Conservation (phyloP, 2,329 filamentous ascomycete genomes). For the Pezicula rhizophila region DNA sequence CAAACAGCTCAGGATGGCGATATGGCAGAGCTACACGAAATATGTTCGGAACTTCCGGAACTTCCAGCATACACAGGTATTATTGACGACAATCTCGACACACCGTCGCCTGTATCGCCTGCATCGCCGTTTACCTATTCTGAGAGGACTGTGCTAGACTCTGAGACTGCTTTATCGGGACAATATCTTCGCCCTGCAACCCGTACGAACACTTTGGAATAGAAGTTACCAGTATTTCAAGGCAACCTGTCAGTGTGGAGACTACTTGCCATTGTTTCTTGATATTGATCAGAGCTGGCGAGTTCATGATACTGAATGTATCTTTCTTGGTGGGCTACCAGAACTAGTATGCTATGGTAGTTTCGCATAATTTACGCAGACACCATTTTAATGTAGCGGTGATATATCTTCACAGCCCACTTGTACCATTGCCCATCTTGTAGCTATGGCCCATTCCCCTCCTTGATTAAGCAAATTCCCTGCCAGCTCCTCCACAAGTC, state of each 20-base stretch:
- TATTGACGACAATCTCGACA: background rate
- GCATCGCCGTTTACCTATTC: background rate
- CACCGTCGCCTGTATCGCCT: background rate
- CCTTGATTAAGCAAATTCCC: constrained; percentile 1
- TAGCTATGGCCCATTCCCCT: constrained; percentile 15
- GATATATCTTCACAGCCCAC: background rate
- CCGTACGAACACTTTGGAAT: background rate
- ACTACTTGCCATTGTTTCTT: background rate
- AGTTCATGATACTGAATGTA: background rate
- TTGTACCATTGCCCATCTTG: background rate
- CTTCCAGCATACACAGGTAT: background rate
- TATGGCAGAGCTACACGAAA: background rate
- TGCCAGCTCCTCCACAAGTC: constrained; percentile 2
- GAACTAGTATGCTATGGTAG: too few relatives aligned
- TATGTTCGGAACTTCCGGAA: background rate
- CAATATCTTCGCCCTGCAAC: background rate
- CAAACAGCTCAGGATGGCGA: background rate
- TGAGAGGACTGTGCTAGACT: background rate
- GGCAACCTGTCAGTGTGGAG: background rate
- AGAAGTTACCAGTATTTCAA: background rate
- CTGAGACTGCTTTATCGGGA: background rate
- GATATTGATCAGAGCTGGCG: background rate
- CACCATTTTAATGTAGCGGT: background rate
- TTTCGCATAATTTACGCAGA: too few relatives aligned
- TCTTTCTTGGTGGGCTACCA: too few relatives aligned